phyloP scores from a whole-genome alignment of 768 basidiomycete genomes.

The Chlorophyllum brunneum region DNA sequence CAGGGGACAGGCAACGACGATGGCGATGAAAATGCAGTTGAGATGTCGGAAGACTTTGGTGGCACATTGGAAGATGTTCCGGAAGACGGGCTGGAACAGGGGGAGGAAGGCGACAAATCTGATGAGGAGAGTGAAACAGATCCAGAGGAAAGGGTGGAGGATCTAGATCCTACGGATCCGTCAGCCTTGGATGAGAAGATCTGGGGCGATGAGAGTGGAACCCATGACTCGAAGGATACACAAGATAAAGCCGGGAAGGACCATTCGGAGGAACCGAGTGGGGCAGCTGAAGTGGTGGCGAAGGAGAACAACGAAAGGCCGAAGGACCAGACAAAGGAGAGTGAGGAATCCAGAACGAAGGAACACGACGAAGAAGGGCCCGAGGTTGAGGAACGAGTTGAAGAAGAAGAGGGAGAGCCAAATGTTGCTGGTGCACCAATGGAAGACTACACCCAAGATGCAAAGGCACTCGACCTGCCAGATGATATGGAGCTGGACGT shows the following conservation, averaged over 20 bases:
- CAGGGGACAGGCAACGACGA: constrained; percentile 42
- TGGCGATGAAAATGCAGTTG: constrained; percentile 75
- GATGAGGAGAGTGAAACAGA: constrained; percentile 55
- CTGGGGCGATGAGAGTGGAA: constrained; percentile 83
- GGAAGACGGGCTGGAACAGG: constrained; percentile 45
- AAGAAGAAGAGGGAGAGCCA: constrained; percentile 39
- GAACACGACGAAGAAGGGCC: constrained; percentile 11
- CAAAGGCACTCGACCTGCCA: constrained; percentile 83
- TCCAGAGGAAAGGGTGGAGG: constrained; percentile 79
- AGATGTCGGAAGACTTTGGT: constrained; percentile 89
- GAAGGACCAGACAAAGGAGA: constrained; percentile 20
- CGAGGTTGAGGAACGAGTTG: constrained; percentile 25
- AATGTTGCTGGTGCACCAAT: constrained; percentile 61
- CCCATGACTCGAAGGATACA: constrained; percentile 44
- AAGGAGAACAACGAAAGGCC: constrained; percentile 58
- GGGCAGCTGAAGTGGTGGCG: constrained; percentile 67
- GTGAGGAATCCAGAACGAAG: constrained; percentile 14
- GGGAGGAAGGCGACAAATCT: constrained; percentile 46
- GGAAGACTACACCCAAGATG: constrained; percentile 75
- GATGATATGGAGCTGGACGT: constrained; percentile 73
- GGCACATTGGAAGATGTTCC: constrained; percentile 83
- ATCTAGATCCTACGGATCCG: constrained; percentile 81
- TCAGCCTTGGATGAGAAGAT: constrained; percentile 91
- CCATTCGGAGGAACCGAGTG: constrained; percentile 45
- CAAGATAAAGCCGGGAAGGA: constrained; percentile 62